These are phyloP conservation scores for Carallia pectinifolia DNA, from an alignment of 345 rosid species.

Conservation along the genomic window DNA sequence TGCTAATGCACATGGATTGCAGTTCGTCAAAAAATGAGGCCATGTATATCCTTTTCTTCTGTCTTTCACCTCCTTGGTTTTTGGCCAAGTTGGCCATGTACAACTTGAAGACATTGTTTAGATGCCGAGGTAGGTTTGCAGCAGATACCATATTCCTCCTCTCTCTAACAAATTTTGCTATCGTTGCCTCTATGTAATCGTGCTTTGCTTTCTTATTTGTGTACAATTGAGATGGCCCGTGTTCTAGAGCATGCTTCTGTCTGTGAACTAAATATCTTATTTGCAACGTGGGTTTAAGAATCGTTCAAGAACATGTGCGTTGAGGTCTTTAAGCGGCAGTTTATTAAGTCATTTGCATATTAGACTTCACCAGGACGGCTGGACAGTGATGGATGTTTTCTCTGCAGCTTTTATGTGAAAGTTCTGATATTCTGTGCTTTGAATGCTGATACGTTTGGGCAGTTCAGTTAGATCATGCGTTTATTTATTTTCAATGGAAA, in stretches of 20 bases:
- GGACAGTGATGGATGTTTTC: too few relatives aligned
- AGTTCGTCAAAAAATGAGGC: conserved; percentile 74
- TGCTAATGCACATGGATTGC: conserved; percentile 80
- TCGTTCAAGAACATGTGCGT: too few relatives aligned
- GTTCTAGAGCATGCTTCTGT: background rate
- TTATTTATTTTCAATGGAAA: too few relatives aligned
- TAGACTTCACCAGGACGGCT: too few relatives aligned
- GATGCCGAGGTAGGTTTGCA: background rate
- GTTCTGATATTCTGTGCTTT: too few relatives aligned
- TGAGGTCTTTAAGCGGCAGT: too few relatives aligned
- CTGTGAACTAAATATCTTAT: background rate
- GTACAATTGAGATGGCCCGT: conserved; percentile 5
- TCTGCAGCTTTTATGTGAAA: too few relatives aligned
- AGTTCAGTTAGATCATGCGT: too few relatives aligned
- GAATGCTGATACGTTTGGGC: too few relatives aligned
- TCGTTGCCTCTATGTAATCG: conserved; percentile 1
- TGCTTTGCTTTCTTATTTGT: conserved; percentile 12
- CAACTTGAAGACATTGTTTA: conserved; percentile 10
- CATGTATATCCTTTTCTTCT: conserved; percentile 21
- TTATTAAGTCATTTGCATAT: too few relatives aligned
- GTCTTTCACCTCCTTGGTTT: conserved; percentile 12
- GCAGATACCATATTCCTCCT: conserved; percentile 11
- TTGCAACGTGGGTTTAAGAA: background rate
- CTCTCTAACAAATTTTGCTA: conserved; percentile 24
- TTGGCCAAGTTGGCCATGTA: conserved; percentile 12